phyloP scores from a whole-genome alignment of 2,329 filamentous ascomycete species.

The Monosporascus sp. region DNA sequence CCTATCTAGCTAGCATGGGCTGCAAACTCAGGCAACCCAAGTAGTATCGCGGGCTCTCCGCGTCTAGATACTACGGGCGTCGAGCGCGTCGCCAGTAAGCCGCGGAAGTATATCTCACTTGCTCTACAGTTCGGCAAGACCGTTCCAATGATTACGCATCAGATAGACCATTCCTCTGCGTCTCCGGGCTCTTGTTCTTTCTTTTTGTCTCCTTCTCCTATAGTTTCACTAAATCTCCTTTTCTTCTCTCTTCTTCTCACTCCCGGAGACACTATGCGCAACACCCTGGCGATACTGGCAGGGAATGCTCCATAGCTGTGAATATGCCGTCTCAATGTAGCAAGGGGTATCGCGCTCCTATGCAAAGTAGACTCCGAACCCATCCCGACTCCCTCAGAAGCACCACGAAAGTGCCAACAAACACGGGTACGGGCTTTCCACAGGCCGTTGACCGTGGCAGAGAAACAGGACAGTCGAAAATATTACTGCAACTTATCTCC shows the following conservation, averaged over 20 bases:
- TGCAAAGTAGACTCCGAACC: not conserved
- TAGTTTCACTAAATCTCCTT: not conserved
- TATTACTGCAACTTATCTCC: not conserved
- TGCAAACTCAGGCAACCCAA: no score
- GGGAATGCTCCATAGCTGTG: not conserved
- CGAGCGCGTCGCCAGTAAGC: no score
- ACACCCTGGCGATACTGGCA: not conserved
- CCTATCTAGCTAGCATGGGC: no score
- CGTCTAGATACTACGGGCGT: no score
- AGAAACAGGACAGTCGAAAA: not conserved
- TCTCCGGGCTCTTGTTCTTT: not conserved
- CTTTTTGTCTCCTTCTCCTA: slow-evolving; percentile 4
- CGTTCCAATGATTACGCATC: not conserved
- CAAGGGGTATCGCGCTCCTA: not conserved
- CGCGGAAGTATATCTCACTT: no score
- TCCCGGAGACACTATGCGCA: not conserved
- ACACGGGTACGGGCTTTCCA: not conserved
- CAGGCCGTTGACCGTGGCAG: not conserved
- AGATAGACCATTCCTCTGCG: not conserved
- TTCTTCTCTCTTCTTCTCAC: not conserved
- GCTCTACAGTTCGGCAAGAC: no score
- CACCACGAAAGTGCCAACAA: not conserved
- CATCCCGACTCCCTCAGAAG: not conserved
- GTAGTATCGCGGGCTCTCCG: no score
- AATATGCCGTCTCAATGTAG: not conserved